These are phyloP conservation scores for Vigna radiata DNA, from an alignment of 306 rosid species.

Conservation along the genomic window DNA sequence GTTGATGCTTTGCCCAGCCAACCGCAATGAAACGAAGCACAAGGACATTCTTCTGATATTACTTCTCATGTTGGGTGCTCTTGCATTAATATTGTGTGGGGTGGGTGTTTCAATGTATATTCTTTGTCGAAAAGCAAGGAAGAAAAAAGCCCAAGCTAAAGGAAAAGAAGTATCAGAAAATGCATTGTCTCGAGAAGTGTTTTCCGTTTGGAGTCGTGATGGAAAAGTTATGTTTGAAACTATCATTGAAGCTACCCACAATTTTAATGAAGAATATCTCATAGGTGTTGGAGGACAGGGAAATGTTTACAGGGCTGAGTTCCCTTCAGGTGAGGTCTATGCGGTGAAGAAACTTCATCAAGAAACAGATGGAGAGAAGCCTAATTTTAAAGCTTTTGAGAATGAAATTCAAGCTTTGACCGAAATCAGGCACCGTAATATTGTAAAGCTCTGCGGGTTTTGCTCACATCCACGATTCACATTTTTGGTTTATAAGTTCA, in stretches of 20 bases:
- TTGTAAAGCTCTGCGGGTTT: slow-evolving; percentile 39
- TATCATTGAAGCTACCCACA: slow-evolving; percentile 42
- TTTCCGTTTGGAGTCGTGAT: slow-evolving; percentile 42
- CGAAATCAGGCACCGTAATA: slow-evolving; percentile 41
- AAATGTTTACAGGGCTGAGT: slow-evolving; percentile 38
- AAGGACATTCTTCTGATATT: background rate
- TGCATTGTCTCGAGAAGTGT: slow-evolving; percentile 1
- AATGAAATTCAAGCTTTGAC: slow-evolving; percentile 42
- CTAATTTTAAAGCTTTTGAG: slow-evolving; percentile 22
- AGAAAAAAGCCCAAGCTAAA: background rate
- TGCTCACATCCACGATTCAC: slow-evolving; percentile 41
- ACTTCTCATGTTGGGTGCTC: background rate
- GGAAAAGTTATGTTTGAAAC: slow-evolving; percentile 28
- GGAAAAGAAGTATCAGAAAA: background rate
- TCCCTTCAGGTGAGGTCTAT: slow-evolving; percentile 8
- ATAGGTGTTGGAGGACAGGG: slow-evolving; percentile 37
- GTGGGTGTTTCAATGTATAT: slow-evolving; percentile 24
- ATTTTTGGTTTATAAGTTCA: slow-evolving; percentile 37
- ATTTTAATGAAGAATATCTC: slow-evolving; percentile 34
- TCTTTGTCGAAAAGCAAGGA: slow-evolving; percentile 16
- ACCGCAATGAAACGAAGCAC: background rate
- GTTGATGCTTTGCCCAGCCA: slow-evolving; percentile 25
- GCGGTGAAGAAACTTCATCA: slow-evolving; percentile 44
- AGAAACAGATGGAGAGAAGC: slow-evolving; percentile 11
- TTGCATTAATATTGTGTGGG: slow-evolving; percentile 5